Evolutionary conservation across 805 yeast species (phyloP), one percentile per base, ranked within the genome.

Genomic region (Candida vartiovaarae): DNA sequence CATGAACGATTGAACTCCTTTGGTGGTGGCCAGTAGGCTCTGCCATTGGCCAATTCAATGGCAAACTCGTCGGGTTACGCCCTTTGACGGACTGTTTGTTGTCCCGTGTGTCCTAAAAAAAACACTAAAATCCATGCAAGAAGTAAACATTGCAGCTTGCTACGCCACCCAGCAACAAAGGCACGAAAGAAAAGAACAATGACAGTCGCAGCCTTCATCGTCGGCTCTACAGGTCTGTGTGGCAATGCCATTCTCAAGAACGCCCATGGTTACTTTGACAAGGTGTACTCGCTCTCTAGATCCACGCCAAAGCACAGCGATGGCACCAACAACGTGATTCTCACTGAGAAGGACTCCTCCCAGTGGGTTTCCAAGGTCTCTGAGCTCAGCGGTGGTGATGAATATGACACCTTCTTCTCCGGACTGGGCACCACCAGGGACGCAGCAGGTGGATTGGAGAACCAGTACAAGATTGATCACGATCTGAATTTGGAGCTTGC

Each of bases 151-250:
- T 15, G 20, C 20, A 15, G 20, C 20, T 15, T 15, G 20, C 20
- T 15, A 15, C 20, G 20, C 20, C 30, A 28, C 30, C 6, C 30
- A 28, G 8, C 6, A 6, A 28, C 30, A 28, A 6, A 28, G 8
- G 9, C 30, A 28, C 30, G 9, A 6, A 6, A 10, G 25, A 26
- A 24, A 35, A 35, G 4, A 35, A 35, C 15, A 11, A 11, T 29
- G 8, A 11, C 23, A 31, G 47, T 47, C 49, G 39, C 53, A 9
- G 47, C 48, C 10, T 63, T 74, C 36, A 55, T 72, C 11, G 61
- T 85, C 36, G 96, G 96, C 2, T 74, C 89, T 28, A 87, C 95
- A 1, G 96, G 96, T 3, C 64, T 86, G 23, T 81, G 83, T 44
- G 96, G 95, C 7, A 53, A 68, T 25, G 70, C 66, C 25, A 71